Evolutionary conservation across 345 rosid species (phyloP).

Genomic region (Adansonia digitata): DNA sequence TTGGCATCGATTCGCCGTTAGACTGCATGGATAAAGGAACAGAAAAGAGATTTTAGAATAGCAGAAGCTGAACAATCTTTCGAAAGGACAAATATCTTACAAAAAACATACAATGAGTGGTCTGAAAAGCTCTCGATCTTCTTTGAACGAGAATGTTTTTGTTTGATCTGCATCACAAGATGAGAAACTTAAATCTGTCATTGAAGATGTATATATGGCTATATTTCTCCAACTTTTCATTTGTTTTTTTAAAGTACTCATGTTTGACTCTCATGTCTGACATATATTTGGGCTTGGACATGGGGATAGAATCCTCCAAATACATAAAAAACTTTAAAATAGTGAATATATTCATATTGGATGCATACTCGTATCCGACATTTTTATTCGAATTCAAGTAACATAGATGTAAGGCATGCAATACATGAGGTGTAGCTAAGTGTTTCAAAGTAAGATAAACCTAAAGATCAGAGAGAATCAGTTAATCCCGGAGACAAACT

Average conservation of each 20-base stretch:
- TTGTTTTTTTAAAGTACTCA: no score
- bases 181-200: background rate
- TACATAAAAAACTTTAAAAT: no score
- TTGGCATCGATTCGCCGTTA: constrained; percentile 4
- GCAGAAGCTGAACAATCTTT: background rate
- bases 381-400: no score
- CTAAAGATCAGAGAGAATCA: background rate
- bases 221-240: no score
- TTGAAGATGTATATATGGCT: no score
- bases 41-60: background rate
- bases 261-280: no score
- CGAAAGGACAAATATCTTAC: background rate
- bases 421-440: no score
- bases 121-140: constrained; percentile 25
- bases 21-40: constrained; percentile 14
- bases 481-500: background rate
- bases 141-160: constrained; percentile 1
- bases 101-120: constrained; percentile 37
- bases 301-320: no score
- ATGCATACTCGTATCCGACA: no score
- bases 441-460: background rate
- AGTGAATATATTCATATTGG: no score
- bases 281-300: no score
- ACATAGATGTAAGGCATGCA: no score
- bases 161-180: constrained; percentile 23